phyloP scores from a whole-genome alignment of 2,329 filamentous ascomycete genomes.

The Penicillium brevicompactum region DNA sequence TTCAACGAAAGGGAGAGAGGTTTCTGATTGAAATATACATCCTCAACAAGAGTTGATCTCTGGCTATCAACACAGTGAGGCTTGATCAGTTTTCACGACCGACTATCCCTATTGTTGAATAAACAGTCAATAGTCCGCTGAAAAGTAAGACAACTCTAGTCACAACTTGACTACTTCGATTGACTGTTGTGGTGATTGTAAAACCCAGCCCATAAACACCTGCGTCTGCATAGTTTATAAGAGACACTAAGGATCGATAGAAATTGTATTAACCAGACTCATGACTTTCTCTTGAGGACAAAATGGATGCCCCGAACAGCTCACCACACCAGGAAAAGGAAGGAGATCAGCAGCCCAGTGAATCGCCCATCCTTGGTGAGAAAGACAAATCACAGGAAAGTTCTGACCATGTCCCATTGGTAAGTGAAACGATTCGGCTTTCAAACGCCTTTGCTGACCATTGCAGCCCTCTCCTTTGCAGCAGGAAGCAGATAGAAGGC shows the following conservation, averaged over 20 bases:
- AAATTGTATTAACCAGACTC: not conserved
- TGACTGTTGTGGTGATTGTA: not conserved
- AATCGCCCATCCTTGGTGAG: not conserved
- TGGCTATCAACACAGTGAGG: not conserved
- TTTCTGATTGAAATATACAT: not conserved
- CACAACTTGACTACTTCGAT: not conserved
- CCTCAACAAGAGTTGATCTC: not conserved
- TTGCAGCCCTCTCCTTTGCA: slow-evolving; percentile 29
- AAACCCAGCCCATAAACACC: not conserved
- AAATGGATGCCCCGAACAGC: not conserved
- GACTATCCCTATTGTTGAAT: not conserved
- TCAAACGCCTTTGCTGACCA: slow-evolving; percentile 1
- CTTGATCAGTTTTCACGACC: not conserved
- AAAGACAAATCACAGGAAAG: not conserved
- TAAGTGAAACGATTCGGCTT: not conserved
- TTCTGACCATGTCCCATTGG: not conserved
- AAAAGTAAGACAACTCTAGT: not conserved
- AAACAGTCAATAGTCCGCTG: no score
- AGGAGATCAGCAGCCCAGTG: not conserved
- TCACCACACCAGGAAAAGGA: not conserved
- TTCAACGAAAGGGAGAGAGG: not conserved
- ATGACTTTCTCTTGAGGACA: not conserved
- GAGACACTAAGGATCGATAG: not conserved
- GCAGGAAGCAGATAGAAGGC: not conserved
- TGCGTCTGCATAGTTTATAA: not conserved